A percentile compares a stretch with the other conserved stretches of the same genome.
These are phyloP conservation scores for Xerocomus brunneocitrinus DNA, from an alignment of 768 basidiomycete genomes.

Conservation along the genomic window DNA sequence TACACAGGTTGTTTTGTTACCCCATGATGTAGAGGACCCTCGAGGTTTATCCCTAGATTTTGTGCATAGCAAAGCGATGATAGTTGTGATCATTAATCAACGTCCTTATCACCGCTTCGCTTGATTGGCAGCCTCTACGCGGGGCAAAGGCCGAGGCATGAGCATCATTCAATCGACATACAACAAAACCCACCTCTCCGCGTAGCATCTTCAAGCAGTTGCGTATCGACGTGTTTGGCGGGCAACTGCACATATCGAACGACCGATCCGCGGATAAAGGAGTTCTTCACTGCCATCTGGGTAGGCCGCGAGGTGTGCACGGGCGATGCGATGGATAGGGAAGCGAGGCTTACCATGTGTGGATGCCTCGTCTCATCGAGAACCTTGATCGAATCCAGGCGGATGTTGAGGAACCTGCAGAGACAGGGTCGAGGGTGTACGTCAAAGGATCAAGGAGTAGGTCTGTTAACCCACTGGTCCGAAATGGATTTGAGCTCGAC, in stretches of 20 bases:
- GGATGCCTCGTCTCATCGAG: constrained; percentile 91
- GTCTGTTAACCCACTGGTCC: constrained; percentile 70
- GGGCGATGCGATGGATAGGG: not conserved
- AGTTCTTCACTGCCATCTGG: constrained; percentile 98
- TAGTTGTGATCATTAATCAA: too few species aligned
- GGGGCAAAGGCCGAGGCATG: constrained; percentile 1
- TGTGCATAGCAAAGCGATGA: constrained; percentile 3
- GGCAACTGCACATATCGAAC: constrained; percentile 97
- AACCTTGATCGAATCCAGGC: constrained; percentile 90
- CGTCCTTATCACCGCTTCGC: too few species aligned
- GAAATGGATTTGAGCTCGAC: constrained; percentile 93
- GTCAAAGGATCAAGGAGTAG: constrained; percentile 2
- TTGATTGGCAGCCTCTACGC: constrained; percentile 37
- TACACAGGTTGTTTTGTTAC: too few species aligned
- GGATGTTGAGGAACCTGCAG: constrained; percentile 87
- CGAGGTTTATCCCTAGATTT: too few species aligned
- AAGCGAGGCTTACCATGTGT: constrained; percentile 71
- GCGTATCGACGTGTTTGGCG: constrained; percentile 90
- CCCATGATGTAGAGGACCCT: too few species aligned
- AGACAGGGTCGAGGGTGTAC: not conserved
- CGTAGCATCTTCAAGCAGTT: constrained; percentile 93
- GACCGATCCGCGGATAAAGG: constrained; percentile 97
- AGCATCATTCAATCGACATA: not conserved
- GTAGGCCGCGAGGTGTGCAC: not conserved
- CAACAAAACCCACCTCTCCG: constrained; percentile 65